Base-by-base conservation (phyloP, 2,329 filamentous ascomycete genomes). In the Nothopassalora personata region DNA sequence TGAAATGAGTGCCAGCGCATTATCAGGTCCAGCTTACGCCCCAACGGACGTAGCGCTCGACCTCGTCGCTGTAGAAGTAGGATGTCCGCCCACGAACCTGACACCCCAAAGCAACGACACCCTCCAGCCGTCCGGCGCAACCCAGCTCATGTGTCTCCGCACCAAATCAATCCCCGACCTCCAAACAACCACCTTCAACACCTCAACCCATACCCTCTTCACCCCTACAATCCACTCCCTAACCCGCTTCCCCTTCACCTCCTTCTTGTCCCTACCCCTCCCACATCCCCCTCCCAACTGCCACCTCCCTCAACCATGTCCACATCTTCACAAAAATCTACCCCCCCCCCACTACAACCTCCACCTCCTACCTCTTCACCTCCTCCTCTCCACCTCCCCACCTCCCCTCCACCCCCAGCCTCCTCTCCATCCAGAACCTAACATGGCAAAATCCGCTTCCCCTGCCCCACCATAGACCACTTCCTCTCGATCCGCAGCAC, bases 321-420 rank as follows among this genome's bases (percentile, higher is more conserved):
- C 47, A 15, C 5, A 36, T 59, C 43, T 59, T 59, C 45, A 43
- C 39, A 11, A 15, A 47, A 31, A 43, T 59, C 13, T 54, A 59
- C 28, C 19, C 51, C 27, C 50, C 57, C 27, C 39, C 54, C n/a
- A 59, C 54, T 54, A 67, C 70, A 30, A 70, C 75, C 52, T 75
- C 74, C 60, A 73, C 72, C 61, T 70, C 72, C 0, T 79, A 76
- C 76, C 77, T 80, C 67, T 72, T 75, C 11, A 75, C 74, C 1
- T n/a, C n/a, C n/a, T n/a, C n/a, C n/a, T n/a, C n/a, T n/a, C n/a
- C n/a, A n/a, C n/a, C n/a, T n/a, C n/a, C n/a, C n/a, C n/a, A n/a
- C n/a, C n/a, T n/a, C n/a, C n/a, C n/a, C n/a, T n/a, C n/a, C n/a
- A n/a, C n/a, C n/a, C n/a, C n/a, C n/a, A n/a, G n/a, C n/a, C n/a